Conservation (phyloP, 2,329 filamentous ascomycete species). For the Leptographium radiaticola region DNA sequence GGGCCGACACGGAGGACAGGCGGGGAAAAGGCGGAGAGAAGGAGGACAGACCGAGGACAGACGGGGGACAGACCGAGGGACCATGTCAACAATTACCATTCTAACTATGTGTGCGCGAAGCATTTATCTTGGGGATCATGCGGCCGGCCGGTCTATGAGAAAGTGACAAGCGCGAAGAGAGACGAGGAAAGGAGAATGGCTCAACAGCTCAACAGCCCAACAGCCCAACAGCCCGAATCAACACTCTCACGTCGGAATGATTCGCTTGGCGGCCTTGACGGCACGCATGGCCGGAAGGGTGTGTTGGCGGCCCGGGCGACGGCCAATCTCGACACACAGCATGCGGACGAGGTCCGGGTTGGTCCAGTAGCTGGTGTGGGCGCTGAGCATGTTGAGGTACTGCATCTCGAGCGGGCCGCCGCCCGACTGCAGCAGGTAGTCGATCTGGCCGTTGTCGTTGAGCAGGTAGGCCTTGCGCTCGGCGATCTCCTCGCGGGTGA, state of each 20-base stretch:
- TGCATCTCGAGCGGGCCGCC: slow-evolving; percentile 86
- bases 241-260: slow-evolving; percentile 1
- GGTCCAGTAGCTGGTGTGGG: slow-evolving; percentile 90
- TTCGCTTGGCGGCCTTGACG: slow-evolving; percentile 35
- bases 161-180: too few species aligned
- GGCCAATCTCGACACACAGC: slow-evolving; percentile 76
- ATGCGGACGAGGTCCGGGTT: slow-evolving; percentile 80
- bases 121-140: too few species aligned
- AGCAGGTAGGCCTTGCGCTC: slow-evolving; percentile 78
- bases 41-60: too few species aligned
- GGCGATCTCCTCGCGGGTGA: slow-evolving; percentile 80
- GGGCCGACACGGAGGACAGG: too few species aligned
- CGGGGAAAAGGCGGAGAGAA: too few species aligned
- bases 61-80: too few species aligned
- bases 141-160: too few species aligned
- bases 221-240: too few species aligned
- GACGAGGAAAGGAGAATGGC: too few species aligned
- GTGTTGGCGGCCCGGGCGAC: slow-evolving; percentile 52
- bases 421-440: slow-evolving; percentile 74
- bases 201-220: too few species aligned
- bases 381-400: slow-evolving; percentile 92
- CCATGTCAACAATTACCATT: too few species aligned
- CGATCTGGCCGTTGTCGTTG: slow-evolving; percentile 94
- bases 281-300: slow-evolving; percentile 46
- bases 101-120: too few species aligned